phyloP scores from a whole-genome alignment of 2,329 filamentous ascomycete species.

The Calonectria ilicicola region DNA sequence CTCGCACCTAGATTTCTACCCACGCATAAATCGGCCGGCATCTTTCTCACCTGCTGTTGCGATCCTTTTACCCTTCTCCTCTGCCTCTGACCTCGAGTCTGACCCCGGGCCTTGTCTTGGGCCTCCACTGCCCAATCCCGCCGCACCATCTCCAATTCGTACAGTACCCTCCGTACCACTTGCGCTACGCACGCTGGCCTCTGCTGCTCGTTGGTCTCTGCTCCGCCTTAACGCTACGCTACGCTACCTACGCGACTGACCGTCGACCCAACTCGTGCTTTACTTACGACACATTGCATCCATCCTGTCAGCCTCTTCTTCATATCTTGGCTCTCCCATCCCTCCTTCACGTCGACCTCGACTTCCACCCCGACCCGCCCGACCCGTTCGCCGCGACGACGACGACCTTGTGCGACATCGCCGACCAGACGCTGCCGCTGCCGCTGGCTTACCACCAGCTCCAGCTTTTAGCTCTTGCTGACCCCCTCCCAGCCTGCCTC shows the following conservation, averaged over 20 bases:
- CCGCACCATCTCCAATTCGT: conserved; percentile 31
- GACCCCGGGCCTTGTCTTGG: conserved; percentile 35
- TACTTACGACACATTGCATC: conserved; percentile 35
- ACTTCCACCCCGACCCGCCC: conserved; percentile 25
- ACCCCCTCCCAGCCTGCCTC: conserved; percentile 27
- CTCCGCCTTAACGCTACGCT: conserved; percentile 26
- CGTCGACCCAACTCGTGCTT: conserved; percentile 34
- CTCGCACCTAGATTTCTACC: conserved; percentile 14
- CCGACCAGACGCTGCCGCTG: conserved; percentile 16
- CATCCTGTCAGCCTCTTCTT: conserved; percentile 31
- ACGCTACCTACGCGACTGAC: conserved; percentile 16
- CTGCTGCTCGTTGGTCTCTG: conserved; percentile 15
- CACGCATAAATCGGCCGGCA: neutral
- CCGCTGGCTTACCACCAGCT: conserved; percentile 20
- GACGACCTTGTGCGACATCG: conserved; percentile 20
- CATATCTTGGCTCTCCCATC: conserved; percentile 30
- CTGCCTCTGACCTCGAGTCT: neutral
- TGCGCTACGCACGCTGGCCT: conserved; percentile 8
- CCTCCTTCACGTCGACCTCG: conserved; percentile 22
- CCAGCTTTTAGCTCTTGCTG: conserved; percentile 35
- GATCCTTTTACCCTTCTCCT: conserved; percentile 7
- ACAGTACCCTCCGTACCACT: conserved; percentile 17
- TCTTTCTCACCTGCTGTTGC: neutral
- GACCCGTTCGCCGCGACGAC: conserved; percentile 29
- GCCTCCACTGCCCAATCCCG: conserved; percentile 43